These are phyloP conservation scores for Xylariaceae sp. DNA, from an alignment of 2,329 filamentous ascomycete species.

Conservation along the genomic window DNA sequence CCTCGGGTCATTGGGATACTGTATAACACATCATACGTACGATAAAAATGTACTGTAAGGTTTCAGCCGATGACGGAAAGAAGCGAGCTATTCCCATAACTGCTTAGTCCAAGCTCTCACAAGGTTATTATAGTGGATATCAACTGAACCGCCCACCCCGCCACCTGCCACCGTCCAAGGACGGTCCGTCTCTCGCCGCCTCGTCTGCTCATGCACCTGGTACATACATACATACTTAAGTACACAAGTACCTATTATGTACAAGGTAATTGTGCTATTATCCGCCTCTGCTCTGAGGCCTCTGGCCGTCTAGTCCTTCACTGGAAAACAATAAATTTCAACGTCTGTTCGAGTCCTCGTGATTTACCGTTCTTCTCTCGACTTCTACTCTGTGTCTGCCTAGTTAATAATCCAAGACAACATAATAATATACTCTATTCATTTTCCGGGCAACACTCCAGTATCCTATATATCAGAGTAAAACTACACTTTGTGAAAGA, in stretches of 20 bases:
- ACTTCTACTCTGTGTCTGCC: not conserved
- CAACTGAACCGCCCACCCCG: too few relatives aligned
- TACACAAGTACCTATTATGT: too few relatives aligned
- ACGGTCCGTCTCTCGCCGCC: conserved; percentile 2
- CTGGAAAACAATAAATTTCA: not conserved
- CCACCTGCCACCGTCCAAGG: too few relatives aligned
- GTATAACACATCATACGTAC: not conserved
- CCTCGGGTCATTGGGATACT: not conserved
- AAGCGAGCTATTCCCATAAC: not conserved
- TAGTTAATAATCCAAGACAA: not conserved
- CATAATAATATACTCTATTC: not conserved
- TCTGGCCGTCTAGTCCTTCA: too few relatives aligned
- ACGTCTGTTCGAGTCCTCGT: conserved; percentile 3
- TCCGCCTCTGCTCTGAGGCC: too few relatives aligned
- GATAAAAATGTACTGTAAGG: not conserved
- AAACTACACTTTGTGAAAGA: not conserved
- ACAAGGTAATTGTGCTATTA: too few relatives aligned
- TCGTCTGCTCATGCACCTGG: too few relatives aligned
- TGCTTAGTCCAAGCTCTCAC: not conserved
- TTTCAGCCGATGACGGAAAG: not conserved
- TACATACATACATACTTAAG: too few relatives aligned
- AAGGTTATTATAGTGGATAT: conserved; percentile 7
- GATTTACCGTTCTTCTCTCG: not conserved
- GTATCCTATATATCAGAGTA: conserved; percentile 6
- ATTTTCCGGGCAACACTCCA: too few relatives aligned